Evolutionary conservation across 768 basidiomycete genomes (phyloP), one percentile per base, ranked within the genome.

Genomic region (Xanthoconium stramineum): DNA sequence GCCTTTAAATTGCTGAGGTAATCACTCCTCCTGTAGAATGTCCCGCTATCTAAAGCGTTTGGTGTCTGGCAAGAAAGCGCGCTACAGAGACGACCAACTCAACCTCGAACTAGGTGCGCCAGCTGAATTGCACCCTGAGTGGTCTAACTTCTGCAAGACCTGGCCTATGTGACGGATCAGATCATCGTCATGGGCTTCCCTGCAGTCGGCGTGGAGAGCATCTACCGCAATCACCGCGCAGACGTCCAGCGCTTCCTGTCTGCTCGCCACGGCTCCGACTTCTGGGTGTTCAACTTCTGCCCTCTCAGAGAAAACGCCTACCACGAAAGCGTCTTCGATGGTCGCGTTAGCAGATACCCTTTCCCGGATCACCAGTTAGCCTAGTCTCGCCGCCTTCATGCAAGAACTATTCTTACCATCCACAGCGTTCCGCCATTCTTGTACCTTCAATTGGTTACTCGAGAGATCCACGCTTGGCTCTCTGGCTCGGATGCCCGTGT

Each of bases 351-450:
- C 62, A 76, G 92, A 50, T 94, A 88, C 65, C 93, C 93, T 0
- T 94, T 91, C 66, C 93, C 93, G 20, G 93, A 95, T 66, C 93
- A 95, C 67, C 89, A 94, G 85, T 90, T 60, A 70, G 88, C 78
- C 57, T 86, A 70, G 88, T 78, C 57, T 86, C 89, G 62, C 84
- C 84, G 79, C 84, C 53, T 45, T 14, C 49, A 28, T 51, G 15
- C 20, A 35, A 38, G 28, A 24, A 7, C 47, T 20, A 47, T 30
- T 9, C 56, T 59, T 11, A 59, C 13, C 20, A 19, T 19, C 28
- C 28, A 10, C 59, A 89, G 87, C 69, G 85, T 88, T 5, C 91
- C 93, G 1, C 92, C 93, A 1, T 73, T 94, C 19, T 79, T 84
- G 0, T 76, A 91, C 47, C 76, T 96, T 59, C 81, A 88, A 19